Percentiles rank a stretch among this genome's conserved stretches.
Evolutionary conservation across 768 basidiomycete genomes (phyloP).

Genomic region (Daedaleopsis nitida): DNA sequence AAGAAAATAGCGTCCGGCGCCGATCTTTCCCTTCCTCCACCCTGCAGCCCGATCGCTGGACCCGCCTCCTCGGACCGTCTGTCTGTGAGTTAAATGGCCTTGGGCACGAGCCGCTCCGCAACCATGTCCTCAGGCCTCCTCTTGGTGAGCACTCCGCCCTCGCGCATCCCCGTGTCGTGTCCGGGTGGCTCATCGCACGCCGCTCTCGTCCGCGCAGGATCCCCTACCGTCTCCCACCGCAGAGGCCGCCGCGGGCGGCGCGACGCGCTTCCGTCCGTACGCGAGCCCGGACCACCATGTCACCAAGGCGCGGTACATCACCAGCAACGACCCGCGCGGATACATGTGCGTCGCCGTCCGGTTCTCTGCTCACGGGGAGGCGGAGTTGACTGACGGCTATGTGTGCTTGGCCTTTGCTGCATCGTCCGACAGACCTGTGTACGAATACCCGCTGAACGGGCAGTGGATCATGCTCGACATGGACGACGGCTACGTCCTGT

Average conservation of each 20-base stretch:
- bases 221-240: slow-evolving; percentile 33
- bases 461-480: slow-evolving; percentile 98
- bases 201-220: slow-evolving; percentile 26
- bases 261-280: slow-evolving; percentile 61
- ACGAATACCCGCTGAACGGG: slow-evolving; percentile 85
- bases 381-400: not conserved
- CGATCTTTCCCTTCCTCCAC: not conserved
- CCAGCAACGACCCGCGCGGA: slow-evolving; percentile 84
- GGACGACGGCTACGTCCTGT: slow-evolving; percentile 88
- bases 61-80: not conserved
- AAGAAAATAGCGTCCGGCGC: not conserved
- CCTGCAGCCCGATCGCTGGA: not conserved
- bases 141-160: slow-evolving; percentile 26
- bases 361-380: not conserved
- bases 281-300: slow-evolving; percentile 79
- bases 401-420: too few relatives aligned
- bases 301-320: slow-evolving; percentile 85
- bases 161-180: not conserved
- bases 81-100: slow-evolving; percentile 17
- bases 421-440: slow-evolving; percentile 62
- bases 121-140: slow-evolving; percentile 36
- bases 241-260: slow-evolving; percentile 20
- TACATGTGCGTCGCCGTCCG: slow-evolving; percentile 65
- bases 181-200: not conserved
- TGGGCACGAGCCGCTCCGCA: slow-evolving; percentile 27